A percentile compares a stretch with the other conserved stretches of the same genome.
Evolutionary conservation across 2,329 filamentous ascomycete genomes (phyloP).

Genomic region (Ploettnerulaceae sp.): DNA sequence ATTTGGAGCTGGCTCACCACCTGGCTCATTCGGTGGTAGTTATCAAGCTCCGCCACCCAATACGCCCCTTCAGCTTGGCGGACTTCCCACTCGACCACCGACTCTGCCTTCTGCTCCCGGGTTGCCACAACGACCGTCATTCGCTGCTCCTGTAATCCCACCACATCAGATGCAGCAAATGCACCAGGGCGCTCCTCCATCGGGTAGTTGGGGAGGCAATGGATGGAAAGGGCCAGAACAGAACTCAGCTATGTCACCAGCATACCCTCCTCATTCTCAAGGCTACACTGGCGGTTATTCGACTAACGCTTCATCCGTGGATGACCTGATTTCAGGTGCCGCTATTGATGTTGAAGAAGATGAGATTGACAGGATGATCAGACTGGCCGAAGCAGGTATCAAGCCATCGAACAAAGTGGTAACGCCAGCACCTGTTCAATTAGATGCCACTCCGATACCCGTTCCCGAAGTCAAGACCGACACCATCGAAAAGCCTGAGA

Average conservation of each 20-base stretch:
- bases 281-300: conserved; percentile 33
- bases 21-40: conserved; percentile 38
- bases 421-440: conserved; percentile 41
- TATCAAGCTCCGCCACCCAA: conserved; percentile 39
- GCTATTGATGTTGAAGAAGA: conserved; percentile 42
- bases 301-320: conserved; percentile 41
- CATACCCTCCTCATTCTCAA: conserved; percentile 35
- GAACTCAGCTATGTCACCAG: conserved; percentile 37
- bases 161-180: conserved; percentile 49
- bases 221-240: conserved; percentile 36
- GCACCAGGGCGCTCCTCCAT: conserved; percentile 44
- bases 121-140: conserved; percentile 56
- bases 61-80: conserved; percentile 36
- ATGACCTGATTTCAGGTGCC: conserved; percentile 44
- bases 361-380: conserved; percentile 61
- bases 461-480: conserved; percentile 28
- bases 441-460: conserved; percentile 38
- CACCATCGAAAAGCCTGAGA: conserved; percentile 34
- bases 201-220: conserved; percentile 35
- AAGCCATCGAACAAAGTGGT: conserved; percentile 42
- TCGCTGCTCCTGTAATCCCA: conserved; percentile 46
- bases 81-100: conserved; percentile 45
- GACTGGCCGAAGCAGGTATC: conserved; percentile 59
- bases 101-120: conserved; percentile 51
- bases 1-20: conserved; percentile 39